These are phyloP conservation scores for Persicaria maculosa DNA, from an alignment of 148 eudicot genomes.

Conservation along the genomic window DNA sequence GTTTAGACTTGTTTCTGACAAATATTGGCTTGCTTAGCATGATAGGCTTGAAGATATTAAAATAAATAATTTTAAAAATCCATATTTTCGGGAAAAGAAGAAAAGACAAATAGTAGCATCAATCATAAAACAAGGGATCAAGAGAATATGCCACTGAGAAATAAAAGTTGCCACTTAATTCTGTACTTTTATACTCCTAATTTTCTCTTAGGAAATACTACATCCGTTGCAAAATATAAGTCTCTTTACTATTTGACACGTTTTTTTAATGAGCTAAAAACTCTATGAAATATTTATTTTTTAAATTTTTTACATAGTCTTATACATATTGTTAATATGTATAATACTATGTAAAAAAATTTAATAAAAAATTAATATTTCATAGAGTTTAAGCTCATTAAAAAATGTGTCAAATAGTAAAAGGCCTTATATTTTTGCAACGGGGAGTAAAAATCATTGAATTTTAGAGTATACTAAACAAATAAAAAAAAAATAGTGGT, in stretches of 20 bases:
- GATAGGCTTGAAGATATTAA: not conserved
- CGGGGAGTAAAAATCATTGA: not conserved
- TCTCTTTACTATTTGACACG: too few species aligned
- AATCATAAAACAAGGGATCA: not conserved
- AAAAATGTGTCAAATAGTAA: too few species aligned
- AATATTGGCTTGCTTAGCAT: not conserved
- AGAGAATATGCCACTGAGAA: slow-evolving; percentile 1
- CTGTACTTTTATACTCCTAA: not conserved
- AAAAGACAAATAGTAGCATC: not conserved
- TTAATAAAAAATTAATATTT: too few species aligned
- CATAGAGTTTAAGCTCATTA: too few species aligned
- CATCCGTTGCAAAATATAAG: too few species aligned
- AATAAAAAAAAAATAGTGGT: slow-evolving; percentile 1
- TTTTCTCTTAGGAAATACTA: not conserved
- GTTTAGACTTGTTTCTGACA: not conserved
- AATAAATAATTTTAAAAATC: too few species aligned
- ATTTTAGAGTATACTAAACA: not conserved
- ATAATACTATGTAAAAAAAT: too few species aligned
- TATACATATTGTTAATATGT: too few species aligned
- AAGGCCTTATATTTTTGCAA: too few species aligned
- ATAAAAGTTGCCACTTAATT: not conserved
- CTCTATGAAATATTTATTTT: too few species aligned
- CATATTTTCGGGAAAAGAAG: not conserved
- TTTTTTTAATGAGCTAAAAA: too few species aligned
- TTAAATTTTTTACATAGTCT: too few species aligned